These are phyloP conservation scores for Cucurbita moschata DNA, from an alignment of 306 rosid genomes.

Conservation along the genomic window DNA sequence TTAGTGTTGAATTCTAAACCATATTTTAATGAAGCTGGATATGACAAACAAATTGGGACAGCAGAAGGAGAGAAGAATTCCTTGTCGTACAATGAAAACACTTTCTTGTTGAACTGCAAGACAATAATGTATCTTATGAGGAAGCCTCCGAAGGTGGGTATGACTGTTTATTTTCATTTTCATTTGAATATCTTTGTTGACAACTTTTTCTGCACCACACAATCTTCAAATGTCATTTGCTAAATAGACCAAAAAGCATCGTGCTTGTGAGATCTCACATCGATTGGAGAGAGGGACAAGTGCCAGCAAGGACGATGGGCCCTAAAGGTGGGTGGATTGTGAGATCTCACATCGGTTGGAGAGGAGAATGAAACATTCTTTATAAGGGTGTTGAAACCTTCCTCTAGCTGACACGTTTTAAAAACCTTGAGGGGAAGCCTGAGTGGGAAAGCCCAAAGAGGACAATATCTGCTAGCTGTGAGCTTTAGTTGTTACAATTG, in stretches of 20 bases:
- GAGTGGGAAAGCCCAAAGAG: no score
- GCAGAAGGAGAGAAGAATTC: slow-evolving; percentile 99
- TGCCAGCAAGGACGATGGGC: no score
- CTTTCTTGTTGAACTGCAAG: slow-evolving; percentile 86
- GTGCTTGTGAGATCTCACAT: no score
- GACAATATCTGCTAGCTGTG: no score
- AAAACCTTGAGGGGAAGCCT: no score
- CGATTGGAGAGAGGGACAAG: no score
- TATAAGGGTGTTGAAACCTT: no score
- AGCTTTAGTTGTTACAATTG: no score
- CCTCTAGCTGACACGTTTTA: no score
- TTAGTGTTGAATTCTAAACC: slow-evolving; percentile 91
- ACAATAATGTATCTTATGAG: slow-evolving; percentile 87
- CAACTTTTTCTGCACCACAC: background rate
- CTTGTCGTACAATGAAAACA: slow-evolving; percentile 84
- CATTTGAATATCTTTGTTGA: background rate
- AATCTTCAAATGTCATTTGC: background rate
- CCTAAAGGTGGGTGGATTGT: no score
- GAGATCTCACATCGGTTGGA: no score
- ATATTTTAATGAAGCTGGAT: slow-evolving; percentile 97
- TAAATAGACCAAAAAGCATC: background rate
- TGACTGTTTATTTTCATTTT: background rate
- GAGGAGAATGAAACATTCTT: no score
- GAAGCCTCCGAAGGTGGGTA: slow-evolving; percentile 75
- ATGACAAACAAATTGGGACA: slow-evolving; percentile 92